phyloP scores from a whole-genome alignment of 1,284 basidiomycete species.

The Cystobasidiaceae sp. region DNA sequence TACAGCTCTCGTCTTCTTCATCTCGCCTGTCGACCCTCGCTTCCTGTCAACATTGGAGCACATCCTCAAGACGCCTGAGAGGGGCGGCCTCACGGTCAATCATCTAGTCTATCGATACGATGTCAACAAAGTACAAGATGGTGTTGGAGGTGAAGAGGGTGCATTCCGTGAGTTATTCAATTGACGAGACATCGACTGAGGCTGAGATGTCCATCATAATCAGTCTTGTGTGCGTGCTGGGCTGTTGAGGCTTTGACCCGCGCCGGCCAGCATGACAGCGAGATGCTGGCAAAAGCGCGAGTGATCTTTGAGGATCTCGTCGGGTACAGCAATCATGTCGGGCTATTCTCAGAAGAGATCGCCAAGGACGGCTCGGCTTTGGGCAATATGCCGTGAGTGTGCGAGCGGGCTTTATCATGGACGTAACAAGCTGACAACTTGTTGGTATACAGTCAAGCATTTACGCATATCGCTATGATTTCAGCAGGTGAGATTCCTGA shows the following conservation, averaged over 20 bases:
- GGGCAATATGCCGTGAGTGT: conserved; percentile 39
- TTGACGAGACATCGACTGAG: too few species aligned
- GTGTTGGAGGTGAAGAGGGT: conserved; percentile 90
- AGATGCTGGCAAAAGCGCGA: conserved; percentile 64
- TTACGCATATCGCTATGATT: conserved; percentile 16
- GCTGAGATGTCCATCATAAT: too few species aligned
- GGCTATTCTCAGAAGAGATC: conserved; percentile 66
- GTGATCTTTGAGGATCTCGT: conserved; percentile 71
- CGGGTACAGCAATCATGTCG: conserved; percentile 60
- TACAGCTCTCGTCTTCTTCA: conserved; percentile 69
- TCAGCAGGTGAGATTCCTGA: conserved; percentile 13
- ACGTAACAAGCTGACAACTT: too few species aligned
- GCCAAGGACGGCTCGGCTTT: conserved; percentile 31
- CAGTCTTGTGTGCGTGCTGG: conserved; percentile 50
- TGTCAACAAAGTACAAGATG: conserved; percentile 66
- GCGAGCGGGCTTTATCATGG: too few species aligned
- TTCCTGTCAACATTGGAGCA: conserved; percentile 75
- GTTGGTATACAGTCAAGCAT: too few species aligned
- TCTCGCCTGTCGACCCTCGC: conserved; percentile 72
- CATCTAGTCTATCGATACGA: conserved; percentile 65
- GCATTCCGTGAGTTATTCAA: conserved; percentile 37
- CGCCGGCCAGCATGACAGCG: conserved; percentile 67
- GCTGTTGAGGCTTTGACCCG: conserved; percentile 79
- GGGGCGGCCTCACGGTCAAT: conserved; percentile 35
- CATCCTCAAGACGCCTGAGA: conserved; percentile 71